These are phyloP conservation scores for Moricandia moricandioides DNA, from an alignment of 345 rosid species.

Conservation along the genomic window DNA sequence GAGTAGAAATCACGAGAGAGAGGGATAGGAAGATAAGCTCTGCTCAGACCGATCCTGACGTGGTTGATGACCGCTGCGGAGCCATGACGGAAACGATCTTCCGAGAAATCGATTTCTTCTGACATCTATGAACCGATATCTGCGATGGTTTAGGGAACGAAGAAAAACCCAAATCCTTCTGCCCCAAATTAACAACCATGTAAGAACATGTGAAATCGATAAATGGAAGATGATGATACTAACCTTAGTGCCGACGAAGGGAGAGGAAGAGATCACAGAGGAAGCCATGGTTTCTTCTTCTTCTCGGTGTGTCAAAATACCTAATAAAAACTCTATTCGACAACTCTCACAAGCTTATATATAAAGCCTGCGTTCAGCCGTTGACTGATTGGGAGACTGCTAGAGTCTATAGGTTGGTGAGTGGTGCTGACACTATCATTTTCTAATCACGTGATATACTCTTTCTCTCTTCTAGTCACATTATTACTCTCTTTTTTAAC, in stretches of 20 bases:
- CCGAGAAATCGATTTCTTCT: conserved; percentile 49
- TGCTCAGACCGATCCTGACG: conserved; percentile 76
- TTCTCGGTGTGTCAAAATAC: neutral
- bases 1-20: neutral
- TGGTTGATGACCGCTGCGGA: conserved; percentile 70
- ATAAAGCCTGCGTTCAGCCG: no score
- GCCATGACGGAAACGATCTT: conserved; percentile 79
- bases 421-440: no score
- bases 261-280: conserved; percentile 13
- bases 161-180: conserved; percentile 47
- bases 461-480: no score
- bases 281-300: conserved; percentile 4
- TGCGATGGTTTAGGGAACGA: conserved; percentile 41
- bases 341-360: no score
- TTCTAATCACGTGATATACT: no score
- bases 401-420: no score
- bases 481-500: no score
- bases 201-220: neutral
- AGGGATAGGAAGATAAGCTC: neutral
- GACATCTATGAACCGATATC: conserved; percentile 48
- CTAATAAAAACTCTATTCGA: neutral
- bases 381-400: no score
- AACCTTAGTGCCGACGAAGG: conserved; percentile 12
- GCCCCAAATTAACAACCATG: neutral
- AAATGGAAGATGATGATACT: neutral